Conservation (phyloP, 176 grass and related monocot genomes). For the Alopecurus myosuroides region DNA sequence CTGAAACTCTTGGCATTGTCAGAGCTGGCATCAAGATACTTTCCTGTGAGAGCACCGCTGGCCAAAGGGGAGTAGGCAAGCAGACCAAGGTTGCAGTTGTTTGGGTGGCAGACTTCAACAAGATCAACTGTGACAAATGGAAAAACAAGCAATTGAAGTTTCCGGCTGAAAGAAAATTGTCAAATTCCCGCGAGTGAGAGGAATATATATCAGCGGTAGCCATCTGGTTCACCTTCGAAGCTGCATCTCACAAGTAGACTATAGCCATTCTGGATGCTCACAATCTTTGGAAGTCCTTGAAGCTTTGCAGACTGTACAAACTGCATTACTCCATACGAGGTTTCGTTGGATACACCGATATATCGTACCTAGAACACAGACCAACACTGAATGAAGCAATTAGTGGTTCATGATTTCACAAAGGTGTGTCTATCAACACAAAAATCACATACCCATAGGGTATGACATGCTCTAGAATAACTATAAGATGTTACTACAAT, state of each 20-base stretch:
- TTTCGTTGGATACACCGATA: constrained; percentile 94
- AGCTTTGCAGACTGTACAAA: constrained; percentile 71
- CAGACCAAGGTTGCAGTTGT: constrained; percentile 76
- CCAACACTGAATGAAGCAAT: neutral
- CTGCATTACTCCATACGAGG: constrained; percentile 89
- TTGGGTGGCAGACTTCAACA: constrained; percentile 88
- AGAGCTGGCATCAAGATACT: constrained; percentile 62
- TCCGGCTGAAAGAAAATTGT: neutral
- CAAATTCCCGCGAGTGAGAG: neutral
- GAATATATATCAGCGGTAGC: neutral
- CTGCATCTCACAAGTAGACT: constrained; percentile 71
- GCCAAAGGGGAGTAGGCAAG: constrained; percentile 91
- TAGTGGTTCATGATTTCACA: neutral
- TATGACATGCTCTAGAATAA: neutral
- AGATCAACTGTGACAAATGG: constrained; percentile 63
- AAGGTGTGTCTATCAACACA: neutral
- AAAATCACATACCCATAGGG: neutral
- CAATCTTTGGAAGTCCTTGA: constrained; percentile 71
- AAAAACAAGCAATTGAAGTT: neutral
- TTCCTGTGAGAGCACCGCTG: constrained; percentile 76
- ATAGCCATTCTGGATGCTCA: constrained; percentile 91
- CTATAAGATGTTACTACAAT: neutral
- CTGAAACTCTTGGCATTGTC: constrained; percentile 40
- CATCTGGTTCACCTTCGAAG: constrained; percentile 67
- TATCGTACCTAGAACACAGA: constrained; percentile 56